Percentiles rank a stretch among this genome's conserved stretches.
Evolutionary conservation across 2,329 filamentous ascomycete species (phyloP).

Genomic region (Cladosporium sp.): DNA sequence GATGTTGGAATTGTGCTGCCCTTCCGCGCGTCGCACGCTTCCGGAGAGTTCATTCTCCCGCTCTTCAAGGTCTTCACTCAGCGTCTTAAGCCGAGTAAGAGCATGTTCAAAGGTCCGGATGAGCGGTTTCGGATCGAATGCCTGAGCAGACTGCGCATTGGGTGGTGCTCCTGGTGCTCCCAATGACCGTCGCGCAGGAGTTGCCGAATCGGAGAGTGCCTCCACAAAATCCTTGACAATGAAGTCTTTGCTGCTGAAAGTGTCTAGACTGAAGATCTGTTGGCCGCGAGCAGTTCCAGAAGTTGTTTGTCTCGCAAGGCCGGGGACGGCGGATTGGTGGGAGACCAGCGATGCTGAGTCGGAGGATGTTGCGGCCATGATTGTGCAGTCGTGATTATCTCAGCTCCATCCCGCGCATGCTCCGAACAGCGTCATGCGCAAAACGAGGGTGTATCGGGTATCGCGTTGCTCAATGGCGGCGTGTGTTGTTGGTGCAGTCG

Average conservation of each 20-base stretch:
- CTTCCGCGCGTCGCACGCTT: slow-evolving; percentile 84
- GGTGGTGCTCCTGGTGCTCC: slow-evolving; percentile 43
- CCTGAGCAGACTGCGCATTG: slow-evolving; percentile 30
- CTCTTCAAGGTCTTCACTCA: slow-evolving; percentile 80
- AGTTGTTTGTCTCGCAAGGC: slow-evolving; percentile 18
- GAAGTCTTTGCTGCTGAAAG: slow-evolving; percentile 68
- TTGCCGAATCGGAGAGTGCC: slow-evolving; percentile 77
- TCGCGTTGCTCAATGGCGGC: not conserved
- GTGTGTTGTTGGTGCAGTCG: not conserved
- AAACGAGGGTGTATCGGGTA: not conserved
- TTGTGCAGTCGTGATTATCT: slow-evolving; percentile 7
- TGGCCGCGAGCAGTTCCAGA: slow-evolving; percentile 26
- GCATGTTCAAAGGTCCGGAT: slow-evolving; percentile 89
- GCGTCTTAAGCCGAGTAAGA: slow-evolving; percentile 62
- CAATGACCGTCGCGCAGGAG: slow-evolving; percentile 70
- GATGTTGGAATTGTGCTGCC: slow-evolving; percentile 86
- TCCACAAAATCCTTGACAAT: slow-evolving; percentile 98
- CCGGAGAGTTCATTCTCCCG: slow-evolving; percentile 87
- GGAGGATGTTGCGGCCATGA: slow-evolving; percentile 34
- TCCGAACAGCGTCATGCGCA: not conserved
- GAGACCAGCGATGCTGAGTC: slow-evolving; percentile 42
- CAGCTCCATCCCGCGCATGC: slow-evolving; percentile 12
- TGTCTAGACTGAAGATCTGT: slow-evolving; percentile 71
- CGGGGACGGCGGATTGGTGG: slow-evolving; percentile 25
- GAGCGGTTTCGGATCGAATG: slow-evolving; percentile 91